phyloP scores from a whole-genome alignment of 805 yeast species.

The Saccharomyces eubayanus region DNA sequence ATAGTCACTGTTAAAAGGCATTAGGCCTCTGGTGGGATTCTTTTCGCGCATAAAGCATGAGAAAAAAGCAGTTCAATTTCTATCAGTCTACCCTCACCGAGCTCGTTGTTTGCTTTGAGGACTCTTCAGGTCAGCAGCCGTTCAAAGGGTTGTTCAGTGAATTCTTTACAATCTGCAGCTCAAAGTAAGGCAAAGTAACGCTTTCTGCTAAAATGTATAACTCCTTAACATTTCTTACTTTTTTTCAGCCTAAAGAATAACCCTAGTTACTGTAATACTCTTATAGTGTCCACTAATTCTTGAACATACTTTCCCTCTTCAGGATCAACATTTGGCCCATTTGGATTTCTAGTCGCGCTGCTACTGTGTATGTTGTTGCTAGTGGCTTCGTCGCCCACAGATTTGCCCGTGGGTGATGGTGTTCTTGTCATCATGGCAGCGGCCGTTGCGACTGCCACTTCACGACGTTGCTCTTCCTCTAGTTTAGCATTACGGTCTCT shows the following conservation, averaged over 20 bases:
- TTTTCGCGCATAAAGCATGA: background rate
- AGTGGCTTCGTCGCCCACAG: background rate
- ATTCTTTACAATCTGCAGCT: no score
- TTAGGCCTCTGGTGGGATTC: no score
- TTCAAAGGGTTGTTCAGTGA: background rate
- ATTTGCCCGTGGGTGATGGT: background rate
- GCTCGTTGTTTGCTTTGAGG: background rate
- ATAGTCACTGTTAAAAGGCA: no score
- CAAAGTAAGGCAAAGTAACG: background rate
- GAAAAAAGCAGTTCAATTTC: background rate
- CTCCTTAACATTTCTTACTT: no score
- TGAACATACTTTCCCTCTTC: slow-evolving; percentile 9
- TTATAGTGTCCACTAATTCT: slow-evolving; percentile 6
- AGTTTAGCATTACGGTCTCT: slow-evolving; percentile 22
- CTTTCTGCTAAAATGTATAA: background rate
- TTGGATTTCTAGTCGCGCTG: background rate
- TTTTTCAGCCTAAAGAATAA: background rate
- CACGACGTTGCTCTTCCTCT: slow-evolving; percentile 12
- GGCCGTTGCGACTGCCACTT: background rate
- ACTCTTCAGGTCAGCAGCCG: background rate
- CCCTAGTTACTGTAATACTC: background rate
- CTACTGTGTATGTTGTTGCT: background rate
- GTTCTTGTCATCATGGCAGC: background rate
- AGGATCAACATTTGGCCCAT: slow-evolving; percentile 2
- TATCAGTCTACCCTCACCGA: background rate